Conservation (phyloP, 352 stramenopile genomes). For the Aphanomyces invadans region DNA sequence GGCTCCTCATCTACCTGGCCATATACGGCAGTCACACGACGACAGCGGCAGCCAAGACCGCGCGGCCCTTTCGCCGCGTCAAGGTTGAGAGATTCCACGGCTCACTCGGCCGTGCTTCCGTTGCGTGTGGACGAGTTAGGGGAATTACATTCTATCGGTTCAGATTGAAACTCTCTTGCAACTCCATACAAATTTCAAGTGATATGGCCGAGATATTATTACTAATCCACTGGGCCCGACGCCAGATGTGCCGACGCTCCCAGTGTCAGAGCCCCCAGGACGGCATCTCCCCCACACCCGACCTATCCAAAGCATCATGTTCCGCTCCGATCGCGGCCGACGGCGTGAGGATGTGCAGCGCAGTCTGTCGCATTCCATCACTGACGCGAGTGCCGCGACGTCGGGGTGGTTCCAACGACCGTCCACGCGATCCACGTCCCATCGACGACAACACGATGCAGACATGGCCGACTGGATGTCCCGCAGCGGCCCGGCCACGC, state of each 20-base stretch:
- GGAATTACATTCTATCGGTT: not conserved
- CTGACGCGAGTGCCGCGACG: not conserved
- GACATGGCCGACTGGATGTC: not conserved
- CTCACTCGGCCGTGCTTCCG: no score
- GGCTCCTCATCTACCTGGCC: no score
- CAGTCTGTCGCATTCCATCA: not conserved
- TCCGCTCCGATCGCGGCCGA: not conserved
- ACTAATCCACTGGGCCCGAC: not conserved
- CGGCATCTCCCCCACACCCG: not conserved
- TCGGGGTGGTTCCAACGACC: not conserved
- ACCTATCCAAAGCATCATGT: no score
- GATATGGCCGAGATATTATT: not conserved
- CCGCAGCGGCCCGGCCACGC: not conserved
- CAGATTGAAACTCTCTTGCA: not conserved
- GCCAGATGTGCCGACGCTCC: not conserved
- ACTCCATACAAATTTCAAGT: not conserved
- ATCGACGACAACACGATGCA: not conserved
- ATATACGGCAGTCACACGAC: no score
- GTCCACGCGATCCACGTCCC: not conserved
- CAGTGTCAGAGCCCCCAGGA: not conserved
- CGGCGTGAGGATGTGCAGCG: not conserved
- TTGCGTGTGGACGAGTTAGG: no score
- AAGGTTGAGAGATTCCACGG: no score
- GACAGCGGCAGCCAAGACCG: no score
- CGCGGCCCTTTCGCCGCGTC: no score